Conservation (phyloP, 2,329 filamentous ascomycete species). For the Exophiala sp. region DNA sequence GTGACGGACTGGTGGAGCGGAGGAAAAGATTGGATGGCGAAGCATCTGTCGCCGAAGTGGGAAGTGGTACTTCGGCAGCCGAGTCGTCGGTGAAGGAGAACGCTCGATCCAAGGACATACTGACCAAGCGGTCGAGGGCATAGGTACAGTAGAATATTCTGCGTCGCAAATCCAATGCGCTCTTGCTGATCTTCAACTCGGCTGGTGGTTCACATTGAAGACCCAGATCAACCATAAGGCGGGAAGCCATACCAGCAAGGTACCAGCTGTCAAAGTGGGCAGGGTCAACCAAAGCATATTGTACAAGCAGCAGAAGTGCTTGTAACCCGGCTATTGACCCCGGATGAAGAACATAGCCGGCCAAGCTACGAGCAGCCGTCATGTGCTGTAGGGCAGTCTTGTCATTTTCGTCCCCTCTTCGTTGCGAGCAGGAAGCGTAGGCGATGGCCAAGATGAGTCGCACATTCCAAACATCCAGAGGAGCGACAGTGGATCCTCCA, state of each 20-base stretch:
- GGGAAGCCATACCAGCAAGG: slow-evolving; percentile 81
- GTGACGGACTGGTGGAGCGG: slow-evolving; percentile 63
- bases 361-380: slow-evolving; percentile 67
- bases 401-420: slow-evolving; percentile 61
- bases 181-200: slow-evolving; percentile 64
- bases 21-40: slow-evolving; percentile 43
- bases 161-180: slow-evolving; percentile 71
- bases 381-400: slow-evolving; percentile 59
- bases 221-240: slow-evolving; percentile 83
- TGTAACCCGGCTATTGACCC: slow-evolving; percentile 84
- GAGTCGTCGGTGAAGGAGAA: slow-evolving; percentile 95
- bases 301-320: slow-evolving; percentile 76
- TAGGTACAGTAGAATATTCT: slow-evolving; percentile 90
- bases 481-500: slow-evolving; percentile 37
- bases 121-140: slow-evolving; percentile 80
- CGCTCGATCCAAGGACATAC: slow-evolving; percentile 78
- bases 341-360: slow-evolving; percentile 78
- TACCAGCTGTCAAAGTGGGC: slow-evolving; percentile 93
- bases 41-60: slow-evolving; percentile 42
- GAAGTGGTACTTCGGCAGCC: slow-evolving; percentile 69
- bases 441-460: slow-evolving; percentile 87
- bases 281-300: slow-evolving; percentile 87
- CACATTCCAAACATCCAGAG: slow-evolving; percentile 77
- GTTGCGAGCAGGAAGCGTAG: slow-evolving; percentile 68
- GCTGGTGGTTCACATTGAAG: slow-evolving; percentile 86